Evolutionary conservation across 805 yeast genomes (phyloP).

Genomic region (Clavispora phyllophila): DNA sequence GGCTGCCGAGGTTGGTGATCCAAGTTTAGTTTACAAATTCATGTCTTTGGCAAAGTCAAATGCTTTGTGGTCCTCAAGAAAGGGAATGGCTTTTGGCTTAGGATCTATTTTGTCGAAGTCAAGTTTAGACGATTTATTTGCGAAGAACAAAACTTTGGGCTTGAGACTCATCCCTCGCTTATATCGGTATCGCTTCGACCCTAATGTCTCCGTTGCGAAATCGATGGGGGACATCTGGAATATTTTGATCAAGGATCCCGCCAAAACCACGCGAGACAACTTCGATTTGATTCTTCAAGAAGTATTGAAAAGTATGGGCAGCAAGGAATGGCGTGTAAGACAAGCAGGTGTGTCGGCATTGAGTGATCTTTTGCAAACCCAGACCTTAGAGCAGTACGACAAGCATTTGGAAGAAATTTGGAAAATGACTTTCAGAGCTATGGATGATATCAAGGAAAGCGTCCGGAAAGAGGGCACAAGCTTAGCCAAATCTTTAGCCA

Average conservation of each 20-base stretch:
- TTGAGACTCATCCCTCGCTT: conserved; percentile 71
- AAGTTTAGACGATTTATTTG: conserved; percentile 57
- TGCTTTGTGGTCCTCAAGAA: conserved; percentile 85
- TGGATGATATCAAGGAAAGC: conserved; percentile 94
- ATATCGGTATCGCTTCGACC: conserved; percentile 82
- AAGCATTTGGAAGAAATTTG: conserved; percentile 61
- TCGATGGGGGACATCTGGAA: conserved; percentile 91
- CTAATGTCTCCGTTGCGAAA: conserved; percentile 63
- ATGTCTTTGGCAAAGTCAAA: conserved; percentile 89
- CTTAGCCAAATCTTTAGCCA: conserved; percentile 62
- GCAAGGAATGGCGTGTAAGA: conserved; percentile 88
- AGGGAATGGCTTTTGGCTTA: conserved; percentile 91
- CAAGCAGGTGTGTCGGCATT: conserved; percentile 79
- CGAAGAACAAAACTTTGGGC: conserved; percentile 50
- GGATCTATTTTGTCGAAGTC: conserved; percentile 80
- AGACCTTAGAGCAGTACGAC: conserved; percentile 49
- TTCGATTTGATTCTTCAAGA: conserved; percentile 60
- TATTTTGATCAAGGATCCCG: conserved; percentile 56
- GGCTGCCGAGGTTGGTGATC: conserved; percentile 95
- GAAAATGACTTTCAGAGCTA: conserved; percentile 79
- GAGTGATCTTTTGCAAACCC: conserved; percentile 62
- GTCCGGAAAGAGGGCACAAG: conserved; percentile 77
- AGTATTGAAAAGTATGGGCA: conserved; percentile 62
- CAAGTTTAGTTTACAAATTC: conserved; percentile 86
- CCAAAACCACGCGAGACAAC: conserved; percentile 48